Base-by-base conservation (phyloP, 768 basidiomycete species). In the Termitomyces sp. region DNA sequence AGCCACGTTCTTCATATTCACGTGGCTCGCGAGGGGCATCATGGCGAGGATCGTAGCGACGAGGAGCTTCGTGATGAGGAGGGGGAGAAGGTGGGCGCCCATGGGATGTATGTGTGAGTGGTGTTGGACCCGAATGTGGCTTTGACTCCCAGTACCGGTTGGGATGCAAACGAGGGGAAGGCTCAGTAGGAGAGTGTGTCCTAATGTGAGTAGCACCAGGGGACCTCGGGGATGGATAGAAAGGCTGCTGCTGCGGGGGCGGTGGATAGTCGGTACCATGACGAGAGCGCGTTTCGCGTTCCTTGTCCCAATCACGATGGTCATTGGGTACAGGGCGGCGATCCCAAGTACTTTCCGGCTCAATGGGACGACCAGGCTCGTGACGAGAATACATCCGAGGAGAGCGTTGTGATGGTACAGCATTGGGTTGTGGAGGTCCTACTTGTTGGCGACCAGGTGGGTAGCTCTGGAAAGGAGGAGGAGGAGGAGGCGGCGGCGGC, bases 41-140 rank as follows among this genome's bases (percentile, higher is more conserved):
- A 59, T 81, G 81, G 22, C 82, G 76, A 6, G 86, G 86, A 63
- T 89, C 88, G 61, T 89, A 90, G 18, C 88, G 77, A 62, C 83
- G 76, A 0, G 78, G 65, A 27, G 69, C 74, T 51, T 84, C 84
- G 12, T 75, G 74, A 32, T 73, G 74, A 10, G 68, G 74, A 10
- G 68, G 70, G 26, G 69, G 74, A 52, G 75, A 72, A 5, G 74
- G 70, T 33, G 68, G 69, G 43, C 73, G 67, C 32, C 67, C 57
- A 48, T 68, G 71, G 36, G 74, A 63, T 13, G 71, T 53, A 55
- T 67, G 66, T 46, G 71, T 43, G 53, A 72, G 72, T 4, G 56
- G 55, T 7, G 61, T 56, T 12, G 68, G 67, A 26, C 66, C 66
- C 14, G 72, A 73, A 1, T 76, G 68, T 3, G 81, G 83, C 66